These are phyloP conservation scores for Dothiorella sarmentorum DNA, from an alignment of 2,329 filamentous ascomycete genomes.

Conservation along the genomic window DNA sequence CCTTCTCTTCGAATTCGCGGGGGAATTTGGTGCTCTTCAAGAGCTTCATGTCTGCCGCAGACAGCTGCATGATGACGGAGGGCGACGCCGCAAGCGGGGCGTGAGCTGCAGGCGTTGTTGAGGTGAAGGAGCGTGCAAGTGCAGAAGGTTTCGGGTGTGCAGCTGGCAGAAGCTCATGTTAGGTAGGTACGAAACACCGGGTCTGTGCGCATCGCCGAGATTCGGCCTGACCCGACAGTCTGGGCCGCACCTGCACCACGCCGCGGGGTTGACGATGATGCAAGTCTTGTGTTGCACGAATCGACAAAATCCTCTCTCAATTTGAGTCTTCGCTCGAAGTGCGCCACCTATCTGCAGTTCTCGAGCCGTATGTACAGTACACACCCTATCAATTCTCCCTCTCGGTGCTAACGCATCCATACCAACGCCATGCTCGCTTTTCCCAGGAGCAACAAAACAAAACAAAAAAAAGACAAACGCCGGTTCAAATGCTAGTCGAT, in stretches of 20 bases:
- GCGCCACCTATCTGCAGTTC: too few relatives aligned
- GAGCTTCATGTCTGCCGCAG: conserved; percentile 83
- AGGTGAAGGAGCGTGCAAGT: neutral
- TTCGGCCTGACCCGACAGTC: conserved; percentile 1
- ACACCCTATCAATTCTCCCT: too few relatives aligned
- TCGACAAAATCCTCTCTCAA: neutral
- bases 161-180: conserved; percentile 9
- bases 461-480: neutral
- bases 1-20: conserved; percentile 87
- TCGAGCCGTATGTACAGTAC: too few relatives aligned
- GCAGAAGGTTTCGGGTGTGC: neutral
- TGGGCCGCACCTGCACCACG: conserved; percentile 2
- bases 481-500: conserved; percentile 3
- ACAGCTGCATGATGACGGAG: conserved; percentile 58
- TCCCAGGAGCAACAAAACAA: conserved; percentile 1
- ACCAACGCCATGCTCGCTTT: conserved; percentile 16
- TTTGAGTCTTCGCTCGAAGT: neutral
- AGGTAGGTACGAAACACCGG: neutral
- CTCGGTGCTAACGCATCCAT: neutral
- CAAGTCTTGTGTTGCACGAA: neutral
- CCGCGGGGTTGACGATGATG: conserved; percentile 10
- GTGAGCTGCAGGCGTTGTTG: neutral
- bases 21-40: conserved; percentile 91
- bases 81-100: neutral
- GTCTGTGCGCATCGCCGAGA: conserved; percentile 5